These are phyloP conservation scores for Gymnopilus dilepis DNA, from an alignment of 768 basidiomycete genomes.

Conservation along the genomic window DNA sequence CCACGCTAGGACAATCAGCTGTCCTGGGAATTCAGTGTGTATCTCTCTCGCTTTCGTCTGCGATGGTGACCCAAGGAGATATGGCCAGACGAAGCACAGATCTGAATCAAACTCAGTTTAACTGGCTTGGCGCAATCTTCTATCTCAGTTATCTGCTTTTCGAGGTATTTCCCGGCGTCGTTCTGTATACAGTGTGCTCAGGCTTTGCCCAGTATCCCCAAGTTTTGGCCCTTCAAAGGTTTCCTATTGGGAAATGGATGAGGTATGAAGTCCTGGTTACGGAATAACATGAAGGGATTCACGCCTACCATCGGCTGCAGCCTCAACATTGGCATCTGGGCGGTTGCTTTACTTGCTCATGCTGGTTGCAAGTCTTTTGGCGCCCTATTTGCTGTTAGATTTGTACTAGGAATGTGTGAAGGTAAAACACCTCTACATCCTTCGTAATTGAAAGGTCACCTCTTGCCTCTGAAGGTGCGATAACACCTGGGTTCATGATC, in stretches of 20 bases:
- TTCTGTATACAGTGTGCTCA: not conserved
- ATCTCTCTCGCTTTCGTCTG: not conserved
- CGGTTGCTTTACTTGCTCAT: conserved; percentile 61
- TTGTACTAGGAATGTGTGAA: conserved; percentile 81
- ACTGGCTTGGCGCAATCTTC: conserved; percentile 81
- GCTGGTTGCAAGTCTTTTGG: conserved; percentile 76
- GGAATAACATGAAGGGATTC: not conserved
- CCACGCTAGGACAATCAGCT: conserved; percentile 72
- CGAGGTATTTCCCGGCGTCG: conserved; percentile 37
- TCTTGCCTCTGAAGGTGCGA: conserved; percentile 53
- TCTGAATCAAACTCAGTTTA: conserved; percentile 68
- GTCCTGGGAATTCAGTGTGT: conserved; percentile 71
- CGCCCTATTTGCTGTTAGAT: conserved; percentile 68
- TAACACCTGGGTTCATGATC: conserved; percentile 83
- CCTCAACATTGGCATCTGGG: conserved; percentile 79
- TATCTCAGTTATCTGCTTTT: conserved; percentile 72
- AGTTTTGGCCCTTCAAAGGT: conserved; percentile 74
- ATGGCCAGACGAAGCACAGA: conserved; percentile 55
- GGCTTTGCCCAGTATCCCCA: conserved; percentile 66
- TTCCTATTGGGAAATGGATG: conserved; percentile 87
- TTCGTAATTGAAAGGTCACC: not conserved
- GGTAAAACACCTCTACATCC: conserved; percentile 30
- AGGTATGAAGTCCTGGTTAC: conserved; percentile 47
- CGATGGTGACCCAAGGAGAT: conserved; percentile 2
- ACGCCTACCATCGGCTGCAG: conserved; percentile 31